phyloP scores from a whole-genome alignment of 768 basidiomycete genomes.

The Suillus luteus region DNA sequence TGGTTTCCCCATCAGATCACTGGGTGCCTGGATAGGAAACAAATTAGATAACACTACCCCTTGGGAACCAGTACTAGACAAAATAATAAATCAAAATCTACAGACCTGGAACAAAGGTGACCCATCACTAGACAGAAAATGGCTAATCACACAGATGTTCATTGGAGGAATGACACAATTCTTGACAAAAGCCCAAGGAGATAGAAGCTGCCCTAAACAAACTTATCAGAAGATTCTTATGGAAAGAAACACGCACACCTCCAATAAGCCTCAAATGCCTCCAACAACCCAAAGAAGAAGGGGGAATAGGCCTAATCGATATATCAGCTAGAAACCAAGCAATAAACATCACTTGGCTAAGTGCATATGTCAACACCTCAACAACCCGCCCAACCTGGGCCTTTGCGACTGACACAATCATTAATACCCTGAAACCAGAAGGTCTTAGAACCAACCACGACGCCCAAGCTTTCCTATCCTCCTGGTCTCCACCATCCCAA shows the following conservation, averaged over 20 bases:
- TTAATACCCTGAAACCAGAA: neutral
- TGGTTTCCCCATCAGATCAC: slow-evolving; percentile 14
- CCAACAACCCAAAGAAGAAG: neutral
- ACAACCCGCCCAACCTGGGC: neutral
- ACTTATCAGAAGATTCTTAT: too few relatives aligned
- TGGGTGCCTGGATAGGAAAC: slow-evolving; percentile 29
- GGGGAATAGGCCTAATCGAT: neutral
- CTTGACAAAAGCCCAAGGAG: slow-evolving; percentile 29
- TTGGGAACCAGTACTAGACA: slow-evolving; percentile 22
- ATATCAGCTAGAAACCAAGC: slow-evolving; percentile 5
- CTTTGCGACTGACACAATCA: neutral
- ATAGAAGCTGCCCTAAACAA: too few relatives aligned
- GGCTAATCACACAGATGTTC: slow-evolving; percentile 20
- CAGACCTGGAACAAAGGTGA: slow-evolving; percentile 15
- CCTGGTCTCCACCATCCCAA: too few relatives aligned
- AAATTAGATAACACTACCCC: slow-evolving; percentile 13
- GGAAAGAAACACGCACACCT: neutral
- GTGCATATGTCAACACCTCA: slow-evolving; percentile 21
- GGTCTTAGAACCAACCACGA: too few relatives aligned
- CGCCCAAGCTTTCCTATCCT: too few relatives aligned
- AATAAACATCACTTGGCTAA: neutral
- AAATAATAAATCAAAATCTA: slow-evolving; percentile 15
- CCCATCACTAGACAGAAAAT: slow-evolving; percentile 14
- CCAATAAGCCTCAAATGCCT: neutral
- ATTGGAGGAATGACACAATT: slow-evolving; percentile 32